Base-by-base conservation (phyloP, 2,329 filamentous ascomycete genomes). In the Neurospora sp. region DNA sequence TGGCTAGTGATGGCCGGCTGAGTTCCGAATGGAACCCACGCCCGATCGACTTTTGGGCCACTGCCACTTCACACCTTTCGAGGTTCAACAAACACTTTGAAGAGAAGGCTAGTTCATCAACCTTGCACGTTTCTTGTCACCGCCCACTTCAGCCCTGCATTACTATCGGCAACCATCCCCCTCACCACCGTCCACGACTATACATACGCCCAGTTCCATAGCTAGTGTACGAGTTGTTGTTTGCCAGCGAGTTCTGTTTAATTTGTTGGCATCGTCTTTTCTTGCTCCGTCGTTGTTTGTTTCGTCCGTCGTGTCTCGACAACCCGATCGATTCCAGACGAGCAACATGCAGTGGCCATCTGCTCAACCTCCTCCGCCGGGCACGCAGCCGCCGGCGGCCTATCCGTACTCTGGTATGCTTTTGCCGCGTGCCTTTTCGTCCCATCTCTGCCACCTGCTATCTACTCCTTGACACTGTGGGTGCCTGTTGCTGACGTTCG, bases 311-410 rank as follows among this genome's bases (percentile, higher is more conserved):
- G 17, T 38, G 28, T 28, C 46, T 67, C 38, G n/a, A 40, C 17
- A 69, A 23, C 23, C 68, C 52, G 10, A 23, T 23, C 68, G 38
- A 57, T 36, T 15, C 8, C 52, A 69, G 69, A 68, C 73, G 11
- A 72, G 28, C 71, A 77, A 65, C 67, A 79, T 79, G 77, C 78
- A 76, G 69, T 78, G 77, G 77, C 71, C 75, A 77, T 69, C 76
- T 52, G 73, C 73, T 43, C 74, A 75, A 65, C 77, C 79, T 76
- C 80, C 80, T 67, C 75, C 79, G 70, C 75, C 83, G 67, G 81
- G 83, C 77, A 78, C 82, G 66, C 77, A 80, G 69, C 78, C 80
- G 72, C 77, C 79, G 72, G 73, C 78, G 70, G 75, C 78, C 15
- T 82, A 81, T 72, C 77, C 78, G 68, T 83, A 82, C 72, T 77